Percentiles rank a stretch among this genome's conserved stretches.
Conservation (phyloP, 2,329 filamentous ascomycete species). For the Penicillium sclerotiorum region DNA sequence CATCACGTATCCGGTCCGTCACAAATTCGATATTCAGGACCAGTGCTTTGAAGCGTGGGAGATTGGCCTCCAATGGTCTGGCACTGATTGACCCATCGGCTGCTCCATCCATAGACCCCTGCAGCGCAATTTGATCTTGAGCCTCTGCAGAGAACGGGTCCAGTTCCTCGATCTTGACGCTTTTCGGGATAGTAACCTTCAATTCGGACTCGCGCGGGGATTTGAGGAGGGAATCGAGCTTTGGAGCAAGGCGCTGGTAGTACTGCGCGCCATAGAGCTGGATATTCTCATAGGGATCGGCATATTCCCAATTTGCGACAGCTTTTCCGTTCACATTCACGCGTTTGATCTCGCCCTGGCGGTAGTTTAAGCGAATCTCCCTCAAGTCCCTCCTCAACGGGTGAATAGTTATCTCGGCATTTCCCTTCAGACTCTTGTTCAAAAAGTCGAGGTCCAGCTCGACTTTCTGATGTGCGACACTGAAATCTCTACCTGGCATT, state of each 20-base stretch:
- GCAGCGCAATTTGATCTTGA: constrained; percentile 47
- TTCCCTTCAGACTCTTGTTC: constrained; percentile 72
- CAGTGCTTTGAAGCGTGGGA: constrained; percentile 60
- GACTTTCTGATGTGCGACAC: constrained; percentile 80
- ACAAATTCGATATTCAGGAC: constrained; percentile 74
- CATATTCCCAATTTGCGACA: constrained; percentile 40
- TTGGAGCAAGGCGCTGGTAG: constrained; percentile 74
- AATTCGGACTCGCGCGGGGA: constrained; percentile 60
- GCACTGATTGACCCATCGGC: constrained; percentile 34
- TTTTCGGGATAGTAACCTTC: constrained; percentile 60
- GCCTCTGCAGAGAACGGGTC: constrained; percentile 56
- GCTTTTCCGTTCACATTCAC: constrained; percentile 52
- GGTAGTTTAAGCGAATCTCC: constrained; percentile 61
- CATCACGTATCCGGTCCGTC: constrained; percentile 76
- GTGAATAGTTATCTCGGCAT: constrained; percentile 78
- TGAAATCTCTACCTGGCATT: constrained; percentile 46
- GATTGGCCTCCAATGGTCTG: constrained; percentile 44
- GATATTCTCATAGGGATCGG: constrained; percentile 50
- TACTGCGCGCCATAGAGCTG: constrained; percentile 65
- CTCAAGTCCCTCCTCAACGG: constrained; percentile 60
- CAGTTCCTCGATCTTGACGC: constrained; percentile 63
- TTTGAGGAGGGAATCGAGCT: constrained; percentile 62
- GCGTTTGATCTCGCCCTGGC: constrained; percentile 61
- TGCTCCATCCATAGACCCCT: constrained; percentile 42
- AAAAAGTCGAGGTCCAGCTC: constrained; percentile 87